Conservation (phyloP, 2,329 filamentous ascomycete genomes). For the Fusarium domesticum region DNA sequence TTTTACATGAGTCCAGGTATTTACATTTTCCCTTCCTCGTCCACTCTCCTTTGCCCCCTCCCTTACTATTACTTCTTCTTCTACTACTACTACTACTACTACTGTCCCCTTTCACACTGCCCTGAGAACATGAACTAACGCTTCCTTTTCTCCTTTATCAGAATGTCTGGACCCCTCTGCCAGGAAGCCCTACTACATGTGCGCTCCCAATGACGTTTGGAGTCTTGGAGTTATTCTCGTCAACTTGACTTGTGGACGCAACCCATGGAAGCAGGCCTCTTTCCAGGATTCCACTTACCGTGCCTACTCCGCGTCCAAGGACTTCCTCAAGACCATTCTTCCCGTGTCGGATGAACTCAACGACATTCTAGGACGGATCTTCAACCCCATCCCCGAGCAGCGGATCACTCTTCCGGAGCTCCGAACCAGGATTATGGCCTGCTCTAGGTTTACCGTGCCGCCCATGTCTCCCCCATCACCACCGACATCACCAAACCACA, state of each 20-base stretch:
- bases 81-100: too few relatives aligned
- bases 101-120: slow-evolving; percentile 13
- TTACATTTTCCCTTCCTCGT: slow-evolving; percentile 30
- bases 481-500: slow-evolving; percentile 43
- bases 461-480: slow-evolving; percentile 38
- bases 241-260: slow-evolving; percentile 95
- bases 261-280: slow-evolving; percentile 97
- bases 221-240: slow-evolving; percentile 96
- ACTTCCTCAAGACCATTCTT: slow-evolving; percentile 89
- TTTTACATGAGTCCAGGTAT: slow-evolving; percentile 99
- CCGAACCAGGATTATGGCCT: slow-evolving; percentile 70
- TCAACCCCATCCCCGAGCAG: slow-evolving; percentile 78
- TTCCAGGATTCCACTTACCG: slow-evolving; percentile 92
- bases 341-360: slow-evolving; percentile 88
- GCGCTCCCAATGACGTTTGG: slow-evolving; percentile 96
- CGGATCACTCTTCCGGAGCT: slow-evolving; percentile 81
- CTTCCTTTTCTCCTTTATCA: slow-evolving; percentile 40
- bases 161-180: slow-evolving; percentile 84
- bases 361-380: slow-evolving; percentile 80
- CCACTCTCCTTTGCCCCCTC: slow-evolving; percentile 9
- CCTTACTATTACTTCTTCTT: too few relatives aligned
- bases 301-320: slow-evolving; percentile 78
- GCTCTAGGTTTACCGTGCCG: slow-evolving; percentile 66
- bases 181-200: slow-evolving; percentile 77
- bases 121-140: slow-evolving; percentile 24